These are phyloP conservation scores for Senecio squalidus DNA, from an alignment of 140 eudicot species.

Conservation along the genomic window DNA sequence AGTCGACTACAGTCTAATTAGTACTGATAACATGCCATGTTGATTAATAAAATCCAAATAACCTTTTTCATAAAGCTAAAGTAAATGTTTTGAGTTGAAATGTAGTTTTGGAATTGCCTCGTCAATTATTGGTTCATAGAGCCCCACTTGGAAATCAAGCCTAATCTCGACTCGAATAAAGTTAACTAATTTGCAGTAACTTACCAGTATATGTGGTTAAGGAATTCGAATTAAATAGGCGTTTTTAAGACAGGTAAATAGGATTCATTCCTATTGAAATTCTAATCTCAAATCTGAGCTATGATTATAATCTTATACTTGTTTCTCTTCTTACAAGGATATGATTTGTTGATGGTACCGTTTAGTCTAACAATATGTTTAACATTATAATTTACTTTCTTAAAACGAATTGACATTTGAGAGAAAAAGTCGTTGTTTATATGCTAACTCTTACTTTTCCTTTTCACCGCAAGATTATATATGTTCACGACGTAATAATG, in stretches of 20 bases:
- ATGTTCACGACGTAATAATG: too few relatives aligned
- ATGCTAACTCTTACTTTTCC: too few relatives aligned
- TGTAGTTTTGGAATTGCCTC: conserved; percentile 28
- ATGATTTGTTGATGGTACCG: too few relatives aligned
- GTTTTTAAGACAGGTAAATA: background rate
- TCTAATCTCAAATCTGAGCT: too few relatives aligned
- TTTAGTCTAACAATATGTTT: too few relatives aligned
- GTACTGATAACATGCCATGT: background rate
- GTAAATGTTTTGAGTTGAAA: conserved; percentile 17
- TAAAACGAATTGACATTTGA: too few relatives aligned
- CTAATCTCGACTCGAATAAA: background rate
- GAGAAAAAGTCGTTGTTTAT: too few relatives aligned
- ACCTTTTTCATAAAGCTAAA: conserved; percentile 21
- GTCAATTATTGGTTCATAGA: conserved; percentile 5
- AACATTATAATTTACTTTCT: too few relatives aligned
- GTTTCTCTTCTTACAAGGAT: too few relatives aligned
- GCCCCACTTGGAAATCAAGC: conserved; percentile 9
- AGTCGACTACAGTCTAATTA: too few relatives aligned
- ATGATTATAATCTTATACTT: too few relatives aligned
- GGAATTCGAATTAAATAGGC: background rate
- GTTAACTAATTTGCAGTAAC: background rate
- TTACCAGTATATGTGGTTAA: background rate
- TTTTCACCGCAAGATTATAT: too few relatives aligned
- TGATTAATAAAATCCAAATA: conserved; percentile 19
- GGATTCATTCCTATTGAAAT: background rate